These are phyloP conservation scores for Pseudoscleropodium purum DNA, from an alignment of 225 moss, liverwort and hornwort species.

Conservation along the genomic window DNA sequence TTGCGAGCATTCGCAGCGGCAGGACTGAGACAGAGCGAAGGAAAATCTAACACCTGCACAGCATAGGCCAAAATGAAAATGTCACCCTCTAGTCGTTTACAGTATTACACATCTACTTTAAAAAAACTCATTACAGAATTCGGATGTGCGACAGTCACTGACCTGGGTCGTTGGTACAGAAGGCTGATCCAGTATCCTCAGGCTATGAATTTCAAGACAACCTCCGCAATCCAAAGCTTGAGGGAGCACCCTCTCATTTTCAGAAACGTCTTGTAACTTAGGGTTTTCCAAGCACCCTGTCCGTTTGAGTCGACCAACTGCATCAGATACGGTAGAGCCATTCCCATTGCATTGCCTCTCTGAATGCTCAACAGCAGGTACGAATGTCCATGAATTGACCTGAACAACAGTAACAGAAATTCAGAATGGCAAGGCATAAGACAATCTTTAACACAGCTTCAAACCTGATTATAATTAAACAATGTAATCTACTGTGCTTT, in stretches of 20 bases:
- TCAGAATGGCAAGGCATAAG: neutral
- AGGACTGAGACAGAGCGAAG: slow-evolving; percentile 57
- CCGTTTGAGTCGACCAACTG: neutral
- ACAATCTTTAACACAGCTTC: neutral
- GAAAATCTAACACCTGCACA: slow-evolving; percentile 38
- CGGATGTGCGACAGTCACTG: neutral
- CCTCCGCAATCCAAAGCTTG: slow-evolving; percentile 10
- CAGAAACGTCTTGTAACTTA: neutral
- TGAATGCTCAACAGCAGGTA: slow-evolving; percentile 9
- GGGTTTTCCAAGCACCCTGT: neutral
- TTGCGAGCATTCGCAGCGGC: slow-evolving; percentile 41
- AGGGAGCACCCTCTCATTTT: neutral
- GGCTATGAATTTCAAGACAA: slow-evolving; percentile 55
- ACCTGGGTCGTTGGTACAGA: slow-evolving; percentile 16
- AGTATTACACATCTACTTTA: neutral
- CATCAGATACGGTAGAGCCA: neutral
- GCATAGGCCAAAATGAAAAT: neutral
- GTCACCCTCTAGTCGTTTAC: neutral
- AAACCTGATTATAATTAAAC: neutral
- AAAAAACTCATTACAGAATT: neutral
- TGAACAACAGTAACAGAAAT: slow-evolving; percentile 2
- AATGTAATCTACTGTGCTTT: neutral
- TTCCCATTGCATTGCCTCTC: neutral
- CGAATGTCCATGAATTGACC: slow-evolving; percentile 44
- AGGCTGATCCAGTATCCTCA: slow-evolving; percentile 35